Percentiles rank a stretch among this genome's conserved stretches.
phyloP scores from a whole-genome alignment of 108 stramenopile genomes.

The Conticribra weissflogii region DNA sequence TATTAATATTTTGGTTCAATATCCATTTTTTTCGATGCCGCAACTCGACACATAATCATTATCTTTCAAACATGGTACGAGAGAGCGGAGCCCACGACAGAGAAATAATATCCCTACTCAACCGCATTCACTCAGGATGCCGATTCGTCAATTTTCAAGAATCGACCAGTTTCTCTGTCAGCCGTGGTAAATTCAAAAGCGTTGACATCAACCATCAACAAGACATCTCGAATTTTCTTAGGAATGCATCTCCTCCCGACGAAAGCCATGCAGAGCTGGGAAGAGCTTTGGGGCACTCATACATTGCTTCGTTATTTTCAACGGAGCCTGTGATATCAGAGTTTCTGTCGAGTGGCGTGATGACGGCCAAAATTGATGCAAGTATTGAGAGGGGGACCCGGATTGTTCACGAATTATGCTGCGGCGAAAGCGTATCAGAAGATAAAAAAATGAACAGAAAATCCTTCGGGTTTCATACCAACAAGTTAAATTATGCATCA shows the following conservation, averaged over 20 bases:
- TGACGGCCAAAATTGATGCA: too few relatives aligned
- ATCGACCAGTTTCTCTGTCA: too few relatives aligned
- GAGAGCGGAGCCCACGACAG: neutral
- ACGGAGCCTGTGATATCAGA: too few relatives aligned
- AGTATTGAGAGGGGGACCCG: conserved; percentile 9
- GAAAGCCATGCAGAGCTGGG: conserved; percentile 41
- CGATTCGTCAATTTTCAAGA: conserved; percentile 22
- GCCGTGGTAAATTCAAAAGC: neutral
- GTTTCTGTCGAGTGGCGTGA: too few relatives aligned
- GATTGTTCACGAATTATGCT: conserved; percentile 25
- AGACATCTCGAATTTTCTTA: conserved; percentile 6
- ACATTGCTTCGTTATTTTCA: conserved; percentile 18
- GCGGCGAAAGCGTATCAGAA: conserved; percentile 10
- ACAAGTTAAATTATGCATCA: conserved; percentile 27
- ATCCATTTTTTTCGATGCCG: too few relatives aligned
- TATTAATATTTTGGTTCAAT: too few relatives aligned
- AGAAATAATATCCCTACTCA: conserved; percentile 27
- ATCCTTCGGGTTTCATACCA: neutral
- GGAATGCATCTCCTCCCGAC: conserved; percentile 33
- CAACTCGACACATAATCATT: neutral
- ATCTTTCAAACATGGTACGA: neutral
- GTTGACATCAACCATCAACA: neutral
- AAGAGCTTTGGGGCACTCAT: conserved; percentile 27
- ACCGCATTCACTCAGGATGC: conserved; percentile 39
- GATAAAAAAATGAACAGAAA: conserved; percentile 2